Base-by-base conservation (phyloP, 2,329 filamentous ascomycete genomes). In the Pseudocercospora cruenta region DNA sequence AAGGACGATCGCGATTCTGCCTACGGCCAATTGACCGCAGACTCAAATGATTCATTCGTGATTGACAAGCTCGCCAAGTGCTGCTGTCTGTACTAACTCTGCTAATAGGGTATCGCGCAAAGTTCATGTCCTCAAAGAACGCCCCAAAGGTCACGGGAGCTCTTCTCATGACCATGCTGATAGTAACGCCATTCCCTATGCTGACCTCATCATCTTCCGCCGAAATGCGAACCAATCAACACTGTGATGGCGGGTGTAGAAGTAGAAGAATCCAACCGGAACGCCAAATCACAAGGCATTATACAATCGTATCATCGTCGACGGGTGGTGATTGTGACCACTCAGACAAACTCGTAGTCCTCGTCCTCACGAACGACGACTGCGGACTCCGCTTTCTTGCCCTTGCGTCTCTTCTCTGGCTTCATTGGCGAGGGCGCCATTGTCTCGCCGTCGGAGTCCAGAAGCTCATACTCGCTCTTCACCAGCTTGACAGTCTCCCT, bases 401-500 rank as follows among this genome's bases (percentile, higher is more conserved):
- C 71, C 73, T 76, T 78, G 63, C 69, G 70, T 68, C 72, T 75
- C 70, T 78, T 80, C 21, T 74, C 74, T 21, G 26, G 8, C 31
- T 58, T 58, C 55, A 58, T 58, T 21, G 74, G 72, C 9, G 71
- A 63, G 26, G 72, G 65, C 8, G 68, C 70, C 14, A 77, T 69
- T 36, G 69, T 69, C 67, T 78, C 74, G 19, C 77, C 78, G 16
- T 77, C 74, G 16, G 74, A 69, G 60, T 82, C 82, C 70, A 80
- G 83, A 71, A 81, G 82, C 73, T 88, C 86, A 71, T 88, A 89
- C 78, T 88, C 86, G 63, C 82, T 81, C 78, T 84, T 85, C 75
- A 87, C 83, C 57, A 89, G 76, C 78, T 87, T 86, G 77, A 87
- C 85, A 1, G 85, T 88, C 78, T 87, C 84, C 71, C 83, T 83